phyloP scores from a whole-genome alignment of 805 yeast species.

The Ogataea siamensis region DNA sequence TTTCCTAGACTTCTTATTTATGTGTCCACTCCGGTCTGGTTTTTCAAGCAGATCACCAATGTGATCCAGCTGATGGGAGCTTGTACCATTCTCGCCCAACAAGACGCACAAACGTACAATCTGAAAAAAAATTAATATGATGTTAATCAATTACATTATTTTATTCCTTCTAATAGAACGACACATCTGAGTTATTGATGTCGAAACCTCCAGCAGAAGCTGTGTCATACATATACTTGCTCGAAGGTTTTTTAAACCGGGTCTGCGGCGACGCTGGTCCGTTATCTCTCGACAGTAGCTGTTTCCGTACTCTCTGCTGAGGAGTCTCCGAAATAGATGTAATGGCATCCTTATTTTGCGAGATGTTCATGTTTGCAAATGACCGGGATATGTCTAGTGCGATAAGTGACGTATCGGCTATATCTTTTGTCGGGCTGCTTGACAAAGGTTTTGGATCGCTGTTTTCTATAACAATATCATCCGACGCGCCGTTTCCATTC shows the following conservation, averaged over 20 bases:
- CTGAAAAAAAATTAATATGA: constrained; percentile 27
- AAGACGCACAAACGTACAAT: constrained; percentile 58
- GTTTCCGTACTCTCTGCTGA: constrained; percentile 13
- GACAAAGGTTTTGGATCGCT: background rate
- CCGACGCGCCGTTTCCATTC: constrained; percentile 6
- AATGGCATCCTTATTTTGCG: constrained; percentile 10
- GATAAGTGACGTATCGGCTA: constrained; percentile 19
- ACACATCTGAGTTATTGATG: constrained; percentile 15
- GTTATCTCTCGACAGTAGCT: constrained; percentile 6
- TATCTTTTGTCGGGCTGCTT: constrained; percentile 11
- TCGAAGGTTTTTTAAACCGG: constrained; percentile 19
- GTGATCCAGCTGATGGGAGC: constrained; percentile 87
- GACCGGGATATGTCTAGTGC: constrained; percentile 29
- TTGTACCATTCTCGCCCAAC: constrained; percentile 70
- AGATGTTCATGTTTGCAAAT: constrained; percentile 30
- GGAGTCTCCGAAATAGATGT: background rate
- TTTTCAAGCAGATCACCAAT: constrained; percentile 87
- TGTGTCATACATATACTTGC: constrained; percentile 22
- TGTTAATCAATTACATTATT: constrained; percentile 1
- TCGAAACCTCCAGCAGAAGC: constrained; percentile 19
- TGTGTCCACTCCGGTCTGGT: constrained; percentile 79
- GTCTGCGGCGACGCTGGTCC: constrained; percentile 9
- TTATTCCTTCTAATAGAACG: constrained; percentile 17
- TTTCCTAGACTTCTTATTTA: constrained; percentile 39
- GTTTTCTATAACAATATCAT: constrained; percentile 3